These are phyloP conservation scores for Picea abies DNA, from an alignment of 83 land plant genomes.

Conservation along the genomic window DNA sequence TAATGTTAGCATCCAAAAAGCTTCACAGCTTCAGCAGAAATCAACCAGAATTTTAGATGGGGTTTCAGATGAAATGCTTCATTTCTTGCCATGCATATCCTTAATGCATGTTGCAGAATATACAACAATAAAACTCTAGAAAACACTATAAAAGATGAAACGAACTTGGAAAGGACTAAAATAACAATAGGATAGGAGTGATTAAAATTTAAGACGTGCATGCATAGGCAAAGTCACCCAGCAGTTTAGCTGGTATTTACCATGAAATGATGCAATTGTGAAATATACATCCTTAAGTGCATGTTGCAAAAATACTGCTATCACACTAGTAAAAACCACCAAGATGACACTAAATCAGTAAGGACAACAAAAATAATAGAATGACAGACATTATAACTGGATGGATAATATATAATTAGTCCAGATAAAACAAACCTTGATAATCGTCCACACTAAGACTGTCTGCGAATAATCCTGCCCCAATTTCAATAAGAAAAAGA, in stretches of 20 bases:
- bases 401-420: not conserved
- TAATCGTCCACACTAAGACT: slow-evolving; percentile 51
- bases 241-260: not conserved
- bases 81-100: not conserved
- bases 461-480: slow-evolving; percentile 51
- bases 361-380: not conserved
- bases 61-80: too few relatives aligned
- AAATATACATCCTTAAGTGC: not conserved
- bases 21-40: too few relatives aligned
- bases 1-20: too few relatives aligned
- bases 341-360: not conserved
- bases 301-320: not conserved
- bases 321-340: not conserved
- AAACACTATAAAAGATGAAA: not conserved
- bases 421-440: slow-evolving; percentile 32
- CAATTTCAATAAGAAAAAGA: not conserved
- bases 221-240: not conserved
- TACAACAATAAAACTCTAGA: not conserved
- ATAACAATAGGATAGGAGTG: not conserved
- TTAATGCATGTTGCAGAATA: not conserved
- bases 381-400: not conserved
- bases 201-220: not conserved
- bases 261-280: not conserved
- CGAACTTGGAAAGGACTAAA: not conserved
- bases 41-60: too few relatives aligned